phyloP scores from a whole-genome alignment of 768 basidiomycete species.

The Exidia glandulosa region DNA sequence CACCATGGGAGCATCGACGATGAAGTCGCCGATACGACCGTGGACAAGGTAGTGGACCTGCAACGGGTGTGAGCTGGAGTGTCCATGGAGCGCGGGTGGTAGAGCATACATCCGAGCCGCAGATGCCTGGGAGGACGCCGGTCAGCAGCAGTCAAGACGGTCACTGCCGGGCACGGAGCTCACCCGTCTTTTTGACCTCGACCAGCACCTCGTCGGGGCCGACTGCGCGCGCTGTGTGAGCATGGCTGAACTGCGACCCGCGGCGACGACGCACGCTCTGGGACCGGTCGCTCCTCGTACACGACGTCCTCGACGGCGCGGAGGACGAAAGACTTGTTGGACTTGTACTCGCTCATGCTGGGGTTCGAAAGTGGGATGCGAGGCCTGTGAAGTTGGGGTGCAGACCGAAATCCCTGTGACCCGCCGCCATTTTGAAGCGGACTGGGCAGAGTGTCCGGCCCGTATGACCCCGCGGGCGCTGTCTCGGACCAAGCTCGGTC shows the following conservation, averaged over 20 bases:
- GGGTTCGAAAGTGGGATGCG: slow-evolving; percentile 8
- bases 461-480: not conserved
- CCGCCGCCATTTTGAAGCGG: not conserved
- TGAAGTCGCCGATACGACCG: slow-evolving; percentile 69
- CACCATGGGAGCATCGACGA: slow-evolving; percentile 75
- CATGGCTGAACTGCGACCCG: not conserved
- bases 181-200: slow-evolving; percentile 85
- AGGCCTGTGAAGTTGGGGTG: not conserved
- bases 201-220: slow-evolving; percentile 72
- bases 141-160: slow-evolving; percentile 2
- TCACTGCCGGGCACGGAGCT: slow-evolving; percentile 10
- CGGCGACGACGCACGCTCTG: slow-evolving; percentile 38
- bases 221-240: slow-evolving; percentile 28
- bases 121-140: slow-evolving; percentile 50
- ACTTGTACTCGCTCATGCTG: slow-evolving; percentile 41
- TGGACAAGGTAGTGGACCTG: slow-evolving; percentile 73
- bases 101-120: slow-evolving; percentile 68
- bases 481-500: not conserved
- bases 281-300: slow-evolving; percentile 68
- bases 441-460: not conserved
- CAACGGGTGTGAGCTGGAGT: slow-evolving; percentile 1
- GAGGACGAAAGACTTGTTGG: slow-evolving; percentile 70
- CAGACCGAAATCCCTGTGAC: not conserved
- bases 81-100: slow-evolving; percentile 5
- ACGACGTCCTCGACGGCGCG: slow-evolving; percentile 53